Base-by-base conservation (phyloP, 1,284 basidiomycete species). In the Trichosporon coremiiforme region DNA sequence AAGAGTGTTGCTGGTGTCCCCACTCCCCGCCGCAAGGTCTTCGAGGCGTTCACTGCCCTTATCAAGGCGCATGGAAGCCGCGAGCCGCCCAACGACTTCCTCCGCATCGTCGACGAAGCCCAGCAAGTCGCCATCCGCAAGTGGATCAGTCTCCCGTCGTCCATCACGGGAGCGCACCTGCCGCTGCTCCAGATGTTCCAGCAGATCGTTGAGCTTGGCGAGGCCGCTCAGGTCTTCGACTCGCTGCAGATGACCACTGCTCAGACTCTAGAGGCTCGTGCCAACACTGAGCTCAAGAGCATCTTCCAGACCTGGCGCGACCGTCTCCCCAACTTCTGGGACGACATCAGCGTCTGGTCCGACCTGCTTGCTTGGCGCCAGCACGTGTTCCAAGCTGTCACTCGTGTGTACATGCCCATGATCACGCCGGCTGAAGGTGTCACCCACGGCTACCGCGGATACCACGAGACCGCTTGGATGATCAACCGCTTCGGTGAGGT, bases 401-500 rank as follows among this genome's bases (percentile, higher is more conserved):
- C 99, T 82, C 93, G 93, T 80, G 90, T 93, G 0, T 99, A 99
- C 77, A 90, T 99, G 65, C 97, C 97, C 7, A 88, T 99, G 69
- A 94, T 96, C 72, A 86, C 84, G 5, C 80, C 79, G 38, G 77
- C 77, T 31, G 84, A 85, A 67, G 85, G 85, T 33, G 85, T 85
- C 45, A 98, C 95, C 1, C 94, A 90, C 79, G 97, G 96, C 4
- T 99, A 95, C 83, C 89, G 98, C 68, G 98, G 97, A n/a, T 99
- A 94, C 82, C 98, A 99, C 80, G 97, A 99, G 86, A 99, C 95
- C 0, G 97, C 97, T 2, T 99, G 97, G 98, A 99, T 98, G 82
- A 98, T 99, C 86, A 99, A 99, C 82, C 91, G 97, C 9, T 99
- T 99, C 80, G 98, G 98, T n/a, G 97, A 99, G 81, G 95, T 98